Evolutionary conservation across 2,329 filamentous ascomycete species (phyloP).

Genomic region (Talaromyces piceae): DNA sequence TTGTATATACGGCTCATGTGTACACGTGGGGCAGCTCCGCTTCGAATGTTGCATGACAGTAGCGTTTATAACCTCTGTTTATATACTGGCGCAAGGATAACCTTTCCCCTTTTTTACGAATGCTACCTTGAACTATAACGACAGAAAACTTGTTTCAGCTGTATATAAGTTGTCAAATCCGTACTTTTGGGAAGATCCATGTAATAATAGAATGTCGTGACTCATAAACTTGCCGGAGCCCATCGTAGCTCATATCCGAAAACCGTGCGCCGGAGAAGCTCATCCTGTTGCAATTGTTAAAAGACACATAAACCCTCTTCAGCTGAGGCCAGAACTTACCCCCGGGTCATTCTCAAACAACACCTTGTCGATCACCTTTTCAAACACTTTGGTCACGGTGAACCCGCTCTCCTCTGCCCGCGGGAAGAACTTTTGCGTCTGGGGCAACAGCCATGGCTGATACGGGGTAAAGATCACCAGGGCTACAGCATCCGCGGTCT

Average conservation of each 20-base stretch:
- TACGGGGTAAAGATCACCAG: conserved; percentile 94
- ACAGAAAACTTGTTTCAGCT: neutral
- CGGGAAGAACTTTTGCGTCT: conserved; percentile 83
- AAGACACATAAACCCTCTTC: too few species aligned
- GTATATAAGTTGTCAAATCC: neutral
- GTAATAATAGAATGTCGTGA: neutral
- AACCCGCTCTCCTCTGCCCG: conserved; percentile 64
- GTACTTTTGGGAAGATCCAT: conserved; percentile 5
- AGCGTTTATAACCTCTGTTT: neutral
- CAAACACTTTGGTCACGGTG: conserved; percentile 68
- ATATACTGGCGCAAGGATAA: neutral
- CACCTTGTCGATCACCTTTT: conserved; percentile 74
- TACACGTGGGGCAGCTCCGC: neutral
- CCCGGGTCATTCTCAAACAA: conserved; percentile 87
- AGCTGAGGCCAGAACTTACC: conserved; percentile 43
- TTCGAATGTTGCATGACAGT: neutral
- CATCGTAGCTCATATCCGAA: conserved; percentile 69
- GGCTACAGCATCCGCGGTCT: conserved; percentile 51
- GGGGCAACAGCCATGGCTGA: conserved; percentile 77
- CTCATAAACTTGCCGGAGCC: conserved; percentile 34
- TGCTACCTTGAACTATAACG: neutral
- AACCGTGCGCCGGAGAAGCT: conserved; percentile 72
- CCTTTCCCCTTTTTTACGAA: neutral
- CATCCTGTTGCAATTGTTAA: conserved; percentile 46
- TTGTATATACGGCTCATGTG: neutral